phyloP scores from a whole-genome alignment of 1,284 basidiomycete species.

The Rhodotorula sp. region DNA sequence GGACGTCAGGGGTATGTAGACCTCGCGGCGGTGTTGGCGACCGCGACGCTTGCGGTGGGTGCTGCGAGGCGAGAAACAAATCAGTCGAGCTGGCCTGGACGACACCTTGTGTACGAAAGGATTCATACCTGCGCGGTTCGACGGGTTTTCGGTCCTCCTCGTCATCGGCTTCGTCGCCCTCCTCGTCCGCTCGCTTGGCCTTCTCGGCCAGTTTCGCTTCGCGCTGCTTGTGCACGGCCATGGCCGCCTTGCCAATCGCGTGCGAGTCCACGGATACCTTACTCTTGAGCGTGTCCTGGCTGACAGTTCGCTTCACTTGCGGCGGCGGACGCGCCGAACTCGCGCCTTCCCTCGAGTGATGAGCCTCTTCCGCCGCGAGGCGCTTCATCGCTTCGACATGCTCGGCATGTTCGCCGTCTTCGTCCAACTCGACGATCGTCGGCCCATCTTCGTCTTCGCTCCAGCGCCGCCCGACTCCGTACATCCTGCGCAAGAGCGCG shows the following conservation, averaged over 20 bases:
- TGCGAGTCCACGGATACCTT: not conserved
- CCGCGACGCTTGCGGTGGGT: constrained; percentile 12
- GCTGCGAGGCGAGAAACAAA: not conserved
- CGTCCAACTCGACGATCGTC: not conserved
- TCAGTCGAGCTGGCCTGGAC: not conserved
- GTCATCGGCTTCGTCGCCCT: constrained; percentile 30
- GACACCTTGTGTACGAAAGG: too few species aligned
- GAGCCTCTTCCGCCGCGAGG: not conserved
- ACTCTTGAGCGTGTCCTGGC: constrained; percentile 7
- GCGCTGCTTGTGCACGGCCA: not conserved
- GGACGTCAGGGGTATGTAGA: constrained; percentile 76
- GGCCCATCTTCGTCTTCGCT: constrained; percentile 24
- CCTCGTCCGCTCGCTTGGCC: not conserved
- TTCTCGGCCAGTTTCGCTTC: constrained; percentile 4
- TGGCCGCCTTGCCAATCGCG: not conserved
- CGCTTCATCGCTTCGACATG: not conserved
- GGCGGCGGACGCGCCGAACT: not conserved
- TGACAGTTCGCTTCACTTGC: not conserved
- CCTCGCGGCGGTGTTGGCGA: constrained; percentile 52
- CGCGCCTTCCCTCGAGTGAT: not conserved
- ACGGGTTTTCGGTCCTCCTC: constrained; percentile 12
- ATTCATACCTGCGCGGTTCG: not conserved
- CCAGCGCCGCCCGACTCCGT: constrained; percentile 22
- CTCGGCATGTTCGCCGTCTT: not conserved
- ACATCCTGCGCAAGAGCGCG: constrained; percentile 31